phyloP scores from a whole-genome alignment of 2,329 filamentous ascomycete species.

The Aureobasidium namibiae region DNA sequence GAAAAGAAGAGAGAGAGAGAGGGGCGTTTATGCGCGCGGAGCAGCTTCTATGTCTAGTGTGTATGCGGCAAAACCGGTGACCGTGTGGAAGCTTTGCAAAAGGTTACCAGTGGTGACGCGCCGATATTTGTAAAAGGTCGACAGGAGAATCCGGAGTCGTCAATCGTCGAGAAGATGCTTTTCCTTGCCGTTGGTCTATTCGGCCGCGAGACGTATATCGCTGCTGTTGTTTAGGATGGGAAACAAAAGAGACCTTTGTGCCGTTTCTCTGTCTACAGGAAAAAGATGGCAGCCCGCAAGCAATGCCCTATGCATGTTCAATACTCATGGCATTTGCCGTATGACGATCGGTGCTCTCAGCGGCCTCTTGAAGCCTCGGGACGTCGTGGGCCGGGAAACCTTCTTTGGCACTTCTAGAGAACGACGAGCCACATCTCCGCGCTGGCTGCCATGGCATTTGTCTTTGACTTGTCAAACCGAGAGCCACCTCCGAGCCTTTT shows the following conservation, averaged over 20 bases:
- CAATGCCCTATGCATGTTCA: background rate
- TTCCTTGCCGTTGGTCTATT: background rate
- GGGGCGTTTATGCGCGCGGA: background rate
- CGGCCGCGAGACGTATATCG: slow-evolving; percentile 8
- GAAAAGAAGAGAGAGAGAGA: background rate
- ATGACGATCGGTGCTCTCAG: slow-evolving; percentile 8
- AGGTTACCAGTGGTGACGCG: slow-evolving; percentile 8
- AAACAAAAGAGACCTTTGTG: background rate
- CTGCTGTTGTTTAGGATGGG: background rate
- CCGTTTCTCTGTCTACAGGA: background rate
- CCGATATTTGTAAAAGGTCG: slow-evolving; percentile 2
- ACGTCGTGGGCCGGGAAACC: background rate
- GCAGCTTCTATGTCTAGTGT: background rate
- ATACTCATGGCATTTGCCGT: slow-evolving; percentile 10
- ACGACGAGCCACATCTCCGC: background rate
- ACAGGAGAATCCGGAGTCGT: background rate
- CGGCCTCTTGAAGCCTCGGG: slow-evolving; percentile 1
- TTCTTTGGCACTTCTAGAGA: slow-evolving; percentile 2
- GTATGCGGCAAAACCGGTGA: slow-evolving; percentile 9
- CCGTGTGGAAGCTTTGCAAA: slow-evolving; percentile 7
- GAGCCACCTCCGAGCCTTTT: background rate
- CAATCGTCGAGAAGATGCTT: background rate
- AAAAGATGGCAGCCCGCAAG: slow-evolving; percentile 2
- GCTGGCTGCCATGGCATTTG: slow-evolving; percentile 6
- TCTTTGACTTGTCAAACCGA: background rate